Conservation (phyloP, 352 stramenopile species). For the Phytophthora sansomeana region DNA sequence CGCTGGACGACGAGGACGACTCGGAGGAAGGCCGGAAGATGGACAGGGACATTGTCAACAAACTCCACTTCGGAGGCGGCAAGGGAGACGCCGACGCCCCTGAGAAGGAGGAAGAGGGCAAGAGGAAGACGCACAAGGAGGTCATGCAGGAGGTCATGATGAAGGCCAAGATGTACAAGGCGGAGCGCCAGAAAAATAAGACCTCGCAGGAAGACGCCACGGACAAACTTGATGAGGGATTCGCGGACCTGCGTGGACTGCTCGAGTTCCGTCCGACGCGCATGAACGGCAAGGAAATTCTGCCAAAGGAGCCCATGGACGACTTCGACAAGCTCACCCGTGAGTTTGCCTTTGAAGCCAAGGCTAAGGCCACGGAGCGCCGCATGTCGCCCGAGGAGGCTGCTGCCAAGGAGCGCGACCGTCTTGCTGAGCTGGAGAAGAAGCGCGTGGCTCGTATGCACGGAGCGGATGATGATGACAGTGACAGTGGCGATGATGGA, state of each 20-base stretch:
- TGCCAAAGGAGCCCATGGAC: constrained; percentile 82
- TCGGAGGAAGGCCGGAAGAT: constrained; percentile 76
- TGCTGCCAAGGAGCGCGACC: constrained; percentile 93
- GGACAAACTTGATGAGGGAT: constrained; percentile 78
- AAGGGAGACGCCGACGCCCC: constrained; percentile 26
- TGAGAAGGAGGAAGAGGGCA: constrained; percentile 32
- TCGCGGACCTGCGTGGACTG: constrained; percentile 67
- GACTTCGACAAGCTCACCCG: constrained; percentile 88
- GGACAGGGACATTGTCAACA: constrained; percentile 84
- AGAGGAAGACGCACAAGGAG: constrained; percentile 89
- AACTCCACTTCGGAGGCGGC: constrained; percentile 88
- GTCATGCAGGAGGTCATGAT: constrained; percentile 94
- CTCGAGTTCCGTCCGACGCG: constrained; percentile 82
- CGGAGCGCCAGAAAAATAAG: constrained; percentile 89
- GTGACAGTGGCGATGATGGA: constrained; percentile 61
- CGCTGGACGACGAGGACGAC: constrained; percentile 75
- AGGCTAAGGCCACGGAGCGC: constrained; percentile 93
- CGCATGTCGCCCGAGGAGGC: constrained; percentile 96
- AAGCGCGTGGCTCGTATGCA: constrained; percentile 96
- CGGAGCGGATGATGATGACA: constrained; percentile 81
- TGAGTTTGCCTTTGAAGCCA: constrained; percentile 91
- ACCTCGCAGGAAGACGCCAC: constrained; percentile 80
- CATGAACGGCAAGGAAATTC: constrained; percentile 64
- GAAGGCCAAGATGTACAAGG: constrained; percentile 92
- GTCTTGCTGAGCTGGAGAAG: constrained; percentile 92